phyloP scores from a whole-genome alignment of 2,329 filamentous ascomycete genomes.

The Colletotrichum sp. region DNA sequence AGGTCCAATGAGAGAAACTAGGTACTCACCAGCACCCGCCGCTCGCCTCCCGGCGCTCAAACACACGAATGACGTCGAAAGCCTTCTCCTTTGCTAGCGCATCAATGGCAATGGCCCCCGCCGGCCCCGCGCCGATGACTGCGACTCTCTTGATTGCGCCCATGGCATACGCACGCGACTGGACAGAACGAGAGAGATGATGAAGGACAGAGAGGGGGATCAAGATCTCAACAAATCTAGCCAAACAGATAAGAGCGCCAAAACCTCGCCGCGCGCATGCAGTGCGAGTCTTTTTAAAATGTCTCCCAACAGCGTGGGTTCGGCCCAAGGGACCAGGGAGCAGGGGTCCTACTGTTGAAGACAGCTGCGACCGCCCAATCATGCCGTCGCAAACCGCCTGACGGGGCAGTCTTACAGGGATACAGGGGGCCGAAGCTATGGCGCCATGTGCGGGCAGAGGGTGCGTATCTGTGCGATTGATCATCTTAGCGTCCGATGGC shows the following conservation, averaged over 20 bases:
- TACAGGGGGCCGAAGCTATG: not conserved
- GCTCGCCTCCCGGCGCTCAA: conserved; percentile 63
- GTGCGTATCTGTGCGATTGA: not conserved
- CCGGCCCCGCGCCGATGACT: conserved; percentile 66
- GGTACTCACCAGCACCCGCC: conserved; percentile 65
- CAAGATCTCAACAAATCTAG: not conserved
- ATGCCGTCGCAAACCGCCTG: conserved; percentile 1
- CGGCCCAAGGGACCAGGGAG: not conserved
- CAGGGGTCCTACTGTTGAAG: not conserved
- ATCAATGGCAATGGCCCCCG: conserved; percentile 65
- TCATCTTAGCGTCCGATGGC: conserved; percentile 18
- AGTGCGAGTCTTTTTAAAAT: conserved; percentile 1
- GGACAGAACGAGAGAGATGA: not conserved
- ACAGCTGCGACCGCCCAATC: not conserved
- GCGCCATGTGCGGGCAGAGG: not conserved
- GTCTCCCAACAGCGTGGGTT: not conserved
- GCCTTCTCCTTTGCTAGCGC: conserved; percentile 62
- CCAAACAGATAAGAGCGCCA: not conserved
- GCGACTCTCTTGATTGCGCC: conserved; percentile 48
- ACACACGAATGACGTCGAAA: conserved; percentile 65
- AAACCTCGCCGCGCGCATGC: not conserved
- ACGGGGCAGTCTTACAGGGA: conserved; percentile 15
- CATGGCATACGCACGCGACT: not conserved
- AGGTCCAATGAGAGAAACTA: not conserved
- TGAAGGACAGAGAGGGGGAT: not conserved